A percentile compares a stretch with the other conserved stretches of the same genome.
phyloP scores from a whole-genome alignment of 2,329 filamentous ascomycete genomes.

The Monosporascus sp. region DNA sequence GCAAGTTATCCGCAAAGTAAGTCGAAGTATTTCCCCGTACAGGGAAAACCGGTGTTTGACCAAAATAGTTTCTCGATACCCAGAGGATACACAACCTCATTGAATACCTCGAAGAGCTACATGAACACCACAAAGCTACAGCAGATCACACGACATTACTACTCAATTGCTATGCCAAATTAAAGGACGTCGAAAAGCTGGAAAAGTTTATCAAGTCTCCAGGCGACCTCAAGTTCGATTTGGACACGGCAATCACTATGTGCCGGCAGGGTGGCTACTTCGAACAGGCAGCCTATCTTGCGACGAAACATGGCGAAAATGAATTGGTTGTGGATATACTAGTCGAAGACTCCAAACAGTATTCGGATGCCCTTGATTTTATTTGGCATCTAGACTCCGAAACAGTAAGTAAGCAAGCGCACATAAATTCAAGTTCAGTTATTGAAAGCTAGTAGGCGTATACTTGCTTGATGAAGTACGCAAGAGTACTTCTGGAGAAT shows the following conservation, averaged over 20 bases:
- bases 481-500: conserved; percentile 82
- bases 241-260: conserved; percentile 96
- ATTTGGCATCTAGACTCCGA: conserved; percentile 83
- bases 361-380: conserved; percentile 81
- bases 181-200: conserved; percentile 94
- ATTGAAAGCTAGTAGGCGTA: conserved; percentile 56
- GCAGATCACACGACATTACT: conserved; percentile 92
- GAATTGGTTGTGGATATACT: conserved; percentile 93
- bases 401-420: conserved; percentile 45
- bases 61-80: conserved; percentile 77
- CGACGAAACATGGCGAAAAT: conserved; percentile 88
- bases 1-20: conserved; percentile 86
- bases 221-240: conserved; percentile 89
- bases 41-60: conserved; percentile 4
- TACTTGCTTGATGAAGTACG: conserved; percentile 89
- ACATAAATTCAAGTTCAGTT: neutral
- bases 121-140: conserved; percentile 88
- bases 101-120: conserved; percentile 91
- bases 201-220: conserved; percentile 96
- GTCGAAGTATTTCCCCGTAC: neutral
- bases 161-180: conserved; percentile 94
- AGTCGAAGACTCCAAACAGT: conserved; percentile 91
- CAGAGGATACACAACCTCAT: conserved; percentile 97
- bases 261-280: conserved; percentile 95
- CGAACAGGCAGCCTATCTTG: conserved; percentile 92